Percentiles rank a stretch among this genome's conserved stretches.
Conservation (phyloP, 257 asterid genomes). For the Nicotiana tabacum region DNA sequence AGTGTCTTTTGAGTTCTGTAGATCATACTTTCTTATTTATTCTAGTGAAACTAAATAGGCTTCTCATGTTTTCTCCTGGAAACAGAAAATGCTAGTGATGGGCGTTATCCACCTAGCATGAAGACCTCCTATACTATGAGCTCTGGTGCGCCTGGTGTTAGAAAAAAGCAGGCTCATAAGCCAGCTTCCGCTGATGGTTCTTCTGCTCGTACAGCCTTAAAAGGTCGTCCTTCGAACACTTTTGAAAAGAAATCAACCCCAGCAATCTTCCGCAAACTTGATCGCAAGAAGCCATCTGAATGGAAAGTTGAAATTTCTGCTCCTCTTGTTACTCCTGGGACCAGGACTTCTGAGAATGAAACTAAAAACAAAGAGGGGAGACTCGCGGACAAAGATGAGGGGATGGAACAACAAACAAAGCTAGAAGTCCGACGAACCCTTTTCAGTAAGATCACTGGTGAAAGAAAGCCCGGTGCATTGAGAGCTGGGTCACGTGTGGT, state of each 20-base stretch:
- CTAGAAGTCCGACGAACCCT: conserved; percentile 48
- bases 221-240: conserved; percentile 32
- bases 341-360: conserved; percentile 21
- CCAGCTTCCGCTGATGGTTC: conserved; percentile 34
- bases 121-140: conserved; percentile 35
- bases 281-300: conserved; percentile 39
- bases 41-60: not conserved
- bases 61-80: not conserved
- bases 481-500: conserved; percentile 48
- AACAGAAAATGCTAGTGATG: conserved; percentile 54
- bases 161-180: conserved; percentile 27
- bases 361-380: conserved; percentile 21
- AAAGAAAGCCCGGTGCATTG: conserved; percentile 9
- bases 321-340: conserved; percentile 27
- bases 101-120: conserved; percentile 37
- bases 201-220: conserved; percentile 44
- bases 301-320: conserved; percentile 23
- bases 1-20: too few relatives aligned
- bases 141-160: conserved; percentile 31
- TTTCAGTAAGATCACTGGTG: conserved; percentile 40
- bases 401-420: conserved; percentile 23
- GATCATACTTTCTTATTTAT: too few relatives aligned
- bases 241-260: conserved; percentile 33
- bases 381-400: conserved; percentile 18
- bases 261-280: conserved; percentile 70